Base-by-base conservation (phyloP, 805 yeast genomes). In the Wickerhamiella sorbophila region DNA sequence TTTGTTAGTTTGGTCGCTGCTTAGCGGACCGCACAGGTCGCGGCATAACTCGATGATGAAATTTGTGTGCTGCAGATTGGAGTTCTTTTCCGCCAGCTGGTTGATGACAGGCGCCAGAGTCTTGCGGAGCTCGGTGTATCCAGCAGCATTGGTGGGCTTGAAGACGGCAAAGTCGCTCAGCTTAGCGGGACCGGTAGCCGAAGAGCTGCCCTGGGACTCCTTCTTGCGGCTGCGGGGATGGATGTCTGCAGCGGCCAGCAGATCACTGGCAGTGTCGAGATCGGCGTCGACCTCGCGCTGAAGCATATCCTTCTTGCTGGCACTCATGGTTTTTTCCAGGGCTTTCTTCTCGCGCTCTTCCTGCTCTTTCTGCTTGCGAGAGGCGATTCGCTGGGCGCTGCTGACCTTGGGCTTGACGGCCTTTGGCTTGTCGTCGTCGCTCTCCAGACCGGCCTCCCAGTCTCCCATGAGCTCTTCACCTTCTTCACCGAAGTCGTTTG, bases 261-360 rank as follows among this genome's bases (percentile, higher is more conserved):
- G 67, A 53, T 83, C 94, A 6, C 94, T 88, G 24, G 98, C 97
- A 58, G 83, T 84, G 61, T 83, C 84, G 60, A 88, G 68, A 64
- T 88, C 98, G 21, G 94, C 73, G 38, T 75, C 78, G 45, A 84
- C 55, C 63, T 88, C 94, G 17, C 91, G 94, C 59, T 79, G 69
- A 56, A 70, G 78, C 62, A 82, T 68, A 61, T 86, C 61, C 56
- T 80, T 86, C 52, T 67, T 73, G 56, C 84, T 71, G n/a, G 88
- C 77, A 33, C 81, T 72, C 15, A 66, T 65, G 47, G 48, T 63
- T 50, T 65, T 66, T 44, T 62, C 62, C 22, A 67, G 62, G 20
- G 65, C 63, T 45, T 67, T 69, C 51, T 65, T 66, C 49, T 59
- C 69, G 32, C 60, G 57, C 59, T 56, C 75, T 70, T 57, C 69